Evolutionary conservation across 805 yeast species (phyloP).

Genomic region (Zygosaccharomyces rouxii): DNA sequence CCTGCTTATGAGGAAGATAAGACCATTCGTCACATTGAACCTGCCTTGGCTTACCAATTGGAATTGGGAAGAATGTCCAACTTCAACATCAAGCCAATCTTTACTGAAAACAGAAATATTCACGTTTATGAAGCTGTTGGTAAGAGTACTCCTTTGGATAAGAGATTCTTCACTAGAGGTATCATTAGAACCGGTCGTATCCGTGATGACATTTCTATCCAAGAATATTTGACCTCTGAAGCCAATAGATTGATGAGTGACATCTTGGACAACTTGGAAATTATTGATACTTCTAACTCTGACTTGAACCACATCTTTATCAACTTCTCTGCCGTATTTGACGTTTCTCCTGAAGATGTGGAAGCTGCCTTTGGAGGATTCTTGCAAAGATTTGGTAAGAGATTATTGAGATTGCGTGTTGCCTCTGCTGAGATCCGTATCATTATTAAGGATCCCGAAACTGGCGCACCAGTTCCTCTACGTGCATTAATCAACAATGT

Average conservation of each 20-base stretch:
- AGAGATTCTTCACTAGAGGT: slow-evolving; percentile 95
- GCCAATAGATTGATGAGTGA: slow-evolving; percentile 95
- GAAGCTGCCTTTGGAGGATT: slow-evolving; percentile 97
- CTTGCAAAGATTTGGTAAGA: slow-evolving; percentile 94
- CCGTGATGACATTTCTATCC: slow-evolving; percentile 86
- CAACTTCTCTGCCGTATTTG: slow-evolving; percentile 93
- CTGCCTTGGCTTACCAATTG: slow-evolving; percentile 95
- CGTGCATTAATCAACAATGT: slow-evolving; percentile 96
- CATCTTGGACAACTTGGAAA: slow-evolving; percentile 89
- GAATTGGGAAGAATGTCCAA: slow-evolving; percentile 92
- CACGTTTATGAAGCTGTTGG: slow-evolving; percentile 97
- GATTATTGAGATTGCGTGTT: slow-evolving; percentile 93
- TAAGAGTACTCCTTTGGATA: slow-evolving; percentile 87
- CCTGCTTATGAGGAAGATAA: slow-evolving; percentile 82
- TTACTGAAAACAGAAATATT: slow-evolving; percentile 94
- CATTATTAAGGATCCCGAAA: slow-evolving; percentile 82
- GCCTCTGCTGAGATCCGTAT: slow-evolving; percentile 97
- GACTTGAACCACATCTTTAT: slow-evolving; percentile 96
- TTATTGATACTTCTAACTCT: slow-evolving; percentile 89
- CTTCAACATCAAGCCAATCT: slow-evolving; percentile 90
- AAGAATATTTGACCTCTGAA: slow-evolving; percentile 92
- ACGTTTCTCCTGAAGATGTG: slow-evolving; percentile 90
- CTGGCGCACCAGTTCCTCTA: slow-evolving; percentile 89
- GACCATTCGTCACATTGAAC: slow-evolving; percentile 96
- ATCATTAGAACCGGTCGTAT: slow-evolving; percentile 94